Evolutionary conservation across 306 rosid genomes (phyloP).

Genomic region (Cicer bijugum): DNA sequence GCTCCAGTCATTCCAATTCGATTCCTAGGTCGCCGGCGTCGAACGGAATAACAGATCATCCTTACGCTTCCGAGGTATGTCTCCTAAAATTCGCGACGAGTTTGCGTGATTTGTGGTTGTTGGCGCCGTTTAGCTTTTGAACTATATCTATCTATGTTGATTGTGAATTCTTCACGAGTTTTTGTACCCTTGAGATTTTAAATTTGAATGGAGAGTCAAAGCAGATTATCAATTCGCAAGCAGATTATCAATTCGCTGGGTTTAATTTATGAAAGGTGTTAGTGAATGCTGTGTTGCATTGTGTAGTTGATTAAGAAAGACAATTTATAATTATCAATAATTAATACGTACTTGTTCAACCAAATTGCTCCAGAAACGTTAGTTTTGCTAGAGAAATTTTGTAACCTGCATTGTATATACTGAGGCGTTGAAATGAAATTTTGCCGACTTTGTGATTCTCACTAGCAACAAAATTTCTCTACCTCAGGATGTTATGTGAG

Average conservation of each 20-base stretch:
- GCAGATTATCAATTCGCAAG: not conserved
- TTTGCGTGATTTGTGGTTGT: not conserved
- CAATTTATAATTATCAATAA: not conserved
- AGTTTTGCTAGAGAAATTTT: not conserved
- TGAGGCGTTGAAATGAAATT: not conserved
- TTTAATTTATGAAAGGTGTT: constrained; percentile 27
- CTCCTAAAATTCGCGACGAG: not conserved
- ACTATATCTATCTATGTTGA: constrained; percentile 8
- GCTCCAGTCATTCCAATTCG: constrained; percentile 61
- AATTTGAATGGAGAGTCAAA: not conserved
- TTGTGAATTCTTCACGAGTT: constrained; percentile 17
- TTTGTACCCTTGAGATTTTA: not conserved
- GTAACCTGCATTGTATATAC: not conserved
- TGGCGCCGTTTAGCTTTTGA: not conserved
- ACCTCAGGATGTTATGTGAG: not conserved
- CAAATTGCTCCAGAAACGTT: constrained; percentile 19
- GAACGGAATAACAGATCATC: constrained; percentile 59
- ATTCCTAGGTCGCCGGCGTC: constrained; percentile 53
- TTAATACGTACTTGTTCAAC: not conserved
- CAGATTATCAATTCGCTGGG: not conserved
- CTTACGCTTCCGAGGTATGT: constrained; percentile 56
- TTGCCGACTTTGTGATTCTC: constrained; percentile 2
- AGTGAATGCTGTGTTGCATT: not conserved
- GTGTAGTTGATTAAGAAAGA: not conserved
- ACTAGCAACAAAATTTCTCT: not conserved